Percentiles rank a stretch among this genome's conserved stretches.
phyloP scores from a whole-genome alignment of 2,329 filamentous ascomycete genomes.

The Colletotrichum magnum region DNA sequence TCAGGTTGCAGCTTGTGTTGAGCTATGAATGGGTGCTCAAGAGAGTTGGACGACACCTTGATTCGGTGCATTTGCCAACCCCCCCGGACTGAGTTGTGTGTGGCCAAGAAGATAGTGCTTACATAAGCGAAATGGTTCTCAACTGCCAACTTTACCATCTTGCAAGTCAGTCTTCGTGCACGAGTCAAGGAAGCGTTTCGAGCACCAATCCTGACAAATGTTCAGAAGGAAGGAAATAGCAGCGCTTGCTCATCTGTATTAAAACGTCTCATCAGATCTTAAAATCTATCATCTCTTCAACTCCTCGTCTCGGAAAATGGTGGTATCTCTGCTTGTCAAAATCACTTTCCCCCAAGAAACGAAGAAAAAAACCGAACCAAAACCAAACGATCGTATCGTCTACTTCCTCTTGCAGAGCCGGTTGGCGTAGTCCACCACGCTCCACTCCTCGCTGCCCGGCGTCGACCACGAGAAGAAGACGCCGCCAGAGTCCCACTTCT shows the following conservation, averaged over 20 bases:
- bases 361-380: neutral
- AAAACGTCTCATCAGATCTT: slow-evolving; percentile 1
- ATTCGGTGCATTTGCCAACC: too few relatives aligned
- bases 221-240: too few relatives aligned
- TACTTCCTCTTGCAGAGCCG: slow-evolving; percentile 38
- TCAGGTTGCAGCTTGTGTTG: too few relatives aligned
- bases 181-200: too few relatives aligned
- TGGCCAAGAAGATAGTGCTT: neutral
- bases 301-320: neutral
- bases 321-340: neutral
- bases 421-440: slow-evolving; percentile 36
- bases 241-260: too few relatives aligned
- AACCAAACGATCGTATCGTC: neutral
- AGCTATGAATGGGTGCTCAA: too few relatives aligned
- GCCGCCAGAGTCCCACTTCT: slow-evolving; percentile 61
- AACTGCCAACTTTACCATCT: too few relatives aligned
- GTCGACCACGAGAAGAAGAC: slow-evolving; percentile 57
- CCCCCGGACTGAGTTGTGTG: too few relatives aligned
- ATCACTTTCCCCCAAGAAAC: too few relatives aligned
- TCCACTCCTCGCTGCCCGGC: slow-evolving; percentile 40
- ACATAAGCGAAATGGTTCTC: neutral
- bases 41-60: too few relatives aligned
- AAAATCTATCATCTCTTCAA: slow-evolving; percentile 9
- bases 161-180: too few relatives aligned
- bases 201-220: too few relatives aligned